Base-by-base conservation (phyloP, 1,284 basidiomycete genomes). In the Boletus hoseneyae region DNA sequence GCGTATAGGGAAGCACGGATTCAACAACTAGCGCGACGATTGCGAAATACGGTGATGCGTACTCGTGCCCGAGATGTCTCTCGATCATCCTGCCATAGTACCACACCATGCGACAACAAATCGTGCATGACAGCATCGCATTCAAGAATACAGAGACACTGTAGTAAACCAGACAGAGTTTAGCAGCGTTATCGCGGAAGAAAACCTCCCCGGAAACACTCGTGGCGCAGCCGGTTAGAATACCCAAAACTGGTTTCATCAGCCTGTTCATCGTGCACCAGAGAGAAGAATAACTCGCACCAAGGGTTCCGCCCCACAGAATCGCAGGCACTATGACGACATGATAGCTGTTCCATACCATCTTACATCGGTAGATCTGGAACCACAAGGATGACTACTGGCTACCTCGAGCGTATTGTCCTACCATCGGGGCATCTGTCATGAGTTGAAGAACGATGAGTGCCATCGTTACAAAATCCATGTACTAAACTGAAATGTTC, bases 391-490 rank as follows among this genome's bases (percentile, higher is more conserved):
- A 29, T 11, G 10, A 29, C 3, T 7, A 29, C 27, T 9, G 2
- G 27, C 27, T 11, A 8, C 27, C 11, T n/a, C 39, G 6, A 10
- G 10, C 13, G 15, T n/a, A 3, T 21, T 21, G 27, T 25, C 59
- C 47, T 23, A 64, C 64, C 63, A 65, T 57, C 29, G 64, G 13
- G 0, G 38, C 62, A 12, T 64, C 64, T 3, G 64, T 65, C 62
- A 63, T 59, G 8, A 63, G 47, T 21, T 66, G 62, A 19, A 66
- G 35, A 4, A 55, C 0, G 12, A 29, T 45, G 27, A 59, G 27
- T 15, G 60, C 62, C 18, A 53, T 51, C 34, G 51, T 47, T 6
- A 52, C 63, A 25, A 52, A 21, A 19, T 56, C 56, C 58, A 64
- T 52, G 21, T 64, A 66, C 63, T 61, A 65, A 1, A 36, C 29